A percentile compares a stretch with the other conserved stretches of the same genome.
These are phyloP conservation scores for Podaxis sp. DNA, from an alignment of 768 basidiomycete species.

Conservation along the genomic window DNA sequence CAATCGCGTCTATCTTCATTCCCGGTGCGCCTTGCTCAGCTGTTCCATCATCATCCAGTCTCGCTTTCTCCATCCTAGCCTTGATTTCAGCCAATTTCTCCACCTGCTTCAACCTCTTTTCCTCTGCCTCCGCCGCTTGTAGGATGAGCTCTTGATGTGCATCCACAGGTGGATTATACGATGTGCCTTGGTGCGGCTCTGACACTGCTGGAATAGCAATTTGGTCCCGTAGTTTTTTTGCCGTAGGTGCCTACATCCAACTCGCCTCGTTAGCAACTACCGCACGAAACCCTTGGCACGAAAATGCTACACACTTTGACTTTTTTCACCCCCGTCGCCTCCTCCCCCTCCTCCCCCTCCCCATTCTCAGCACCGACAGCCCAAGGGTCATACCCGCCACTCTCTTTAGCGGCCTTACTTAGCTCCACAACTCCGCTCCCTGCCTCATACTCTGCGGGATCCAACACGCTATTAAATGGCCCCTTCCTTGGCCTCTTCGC, in stretches of 20 bases:
- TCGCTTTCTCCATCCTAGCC: constrained; percentile 53
- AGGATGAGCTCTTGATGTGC: constrained; percentile 73
- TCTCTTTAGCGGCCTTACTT: constrained; percentile 67
- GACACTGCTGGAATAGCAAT: constrained; percentile 68
- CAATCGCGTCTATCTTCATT: constrained; percentile 59
- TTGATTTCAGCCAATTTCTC: constrained; percentile 55
- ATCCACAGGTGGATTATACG: constrained; percentile 82
- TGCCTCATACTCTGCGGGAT: constrained; percentile 63
- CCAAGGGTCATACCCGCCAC: constrained; percentile 72
- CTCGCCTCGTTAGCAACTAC: neutral
- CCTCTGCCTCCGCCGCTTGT: constrained; percentile 67
- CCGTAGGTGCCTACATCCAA: constrained; percentile 45
- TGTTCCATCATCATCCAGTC: constrained; percentile 30
- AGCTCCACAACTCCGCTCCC: constrained; percentile 67
- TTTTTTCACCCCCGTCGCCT: constrained; percentile 42
- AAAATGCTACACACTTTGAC: constrained; percentile 49
- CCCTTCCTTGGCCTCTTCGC: constrained; percentile 70
- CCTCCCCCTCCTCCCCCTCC: constrained; percentile 35
- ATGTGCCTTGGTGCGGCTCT: constrained; percentile 79
- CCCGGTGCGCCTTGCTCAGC: constrained; percentile 50
- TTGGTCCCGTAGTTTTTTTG: constrained; percentile 43
- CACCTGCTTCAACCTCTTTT: constrained; percentile 50
- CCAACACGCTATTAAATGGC: constrained; percentile 69
- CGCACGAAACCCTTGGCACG: neutral
- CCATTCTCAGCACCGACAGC: constrained; percentile 34